phyloP scores from a whole-genome alignment of 495 filamentous ascomycete species.

The Penicillium canescens region DNA sequence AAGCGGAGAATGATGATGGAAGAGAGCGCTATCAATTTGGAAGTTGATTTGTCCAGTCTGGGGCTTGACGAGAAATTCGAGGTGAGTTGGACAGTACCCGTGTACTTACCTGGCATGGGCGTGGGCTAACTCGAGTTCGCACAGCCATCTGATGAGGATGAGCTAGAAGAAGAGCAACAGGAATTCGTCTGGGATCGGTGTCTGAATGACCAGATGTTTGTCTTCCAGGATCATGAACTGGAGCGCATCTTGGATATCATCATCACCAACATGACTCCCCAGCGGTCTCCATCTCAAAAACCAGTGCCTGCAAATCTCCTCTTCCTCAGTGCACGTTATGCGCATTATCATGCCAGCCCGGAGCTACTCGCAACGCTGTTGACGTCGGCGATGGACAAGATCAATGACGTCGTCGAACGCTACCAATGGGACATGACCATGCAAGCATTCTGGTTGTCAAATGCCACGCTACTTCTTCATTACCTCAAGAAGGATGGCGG shows the following conservation, averaged over 20 bases:
- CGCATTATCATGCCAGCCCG: constrained; percentile 89
- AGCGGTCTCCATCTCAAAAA: constrained; percentile 92
- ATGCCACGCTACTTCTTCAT: constrained; percentile 90
- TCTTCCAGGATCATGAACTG: constrained; percentile 94
- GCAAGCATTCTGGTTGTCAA: constrained; percentile 97
- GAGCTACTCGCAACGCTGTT: constrained; percentile 82
- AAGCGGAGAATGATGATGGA: constrained; percentile 99
- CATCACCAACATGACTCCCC: constrained; percentile 97
- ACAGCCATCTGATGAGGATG: constrained; percentile 68
- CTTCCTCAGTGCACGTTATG: constrained; percentile 93
- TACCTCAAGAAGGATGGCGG: constrained; percentile 95
- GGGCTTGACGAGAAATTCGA: constrained; percentile 96
- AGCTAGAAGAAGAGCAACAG: constrained; percentile 83
- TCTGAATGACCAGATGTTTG: constrained; percentile 98
- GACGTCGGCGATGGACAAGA: constrained; percentile 88
- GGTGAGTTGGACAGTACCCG: constrained; percentile 48
- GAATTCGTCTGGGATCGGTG: constrained; percentile 98
- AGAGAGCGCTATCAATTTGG: constrained; percentile 96
- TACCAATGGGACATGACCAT: constrained; percentile 99
- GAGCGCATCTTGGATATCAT: constrained; percentile 89
- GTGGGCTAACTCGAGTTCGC: constrained; percentile 4
- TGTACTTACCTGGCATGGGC: constrained; percentile 1
- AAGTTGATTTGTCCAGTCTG: constrained; percentile 94
- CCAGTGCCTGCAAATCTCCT: constrained; percentile 96
- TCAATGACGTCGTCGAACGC: constrained; percentile 90